phyloP scores from a whole-genome alignment of 805 yeast species.

The Brettanomyces bruxellensis region DNA sequence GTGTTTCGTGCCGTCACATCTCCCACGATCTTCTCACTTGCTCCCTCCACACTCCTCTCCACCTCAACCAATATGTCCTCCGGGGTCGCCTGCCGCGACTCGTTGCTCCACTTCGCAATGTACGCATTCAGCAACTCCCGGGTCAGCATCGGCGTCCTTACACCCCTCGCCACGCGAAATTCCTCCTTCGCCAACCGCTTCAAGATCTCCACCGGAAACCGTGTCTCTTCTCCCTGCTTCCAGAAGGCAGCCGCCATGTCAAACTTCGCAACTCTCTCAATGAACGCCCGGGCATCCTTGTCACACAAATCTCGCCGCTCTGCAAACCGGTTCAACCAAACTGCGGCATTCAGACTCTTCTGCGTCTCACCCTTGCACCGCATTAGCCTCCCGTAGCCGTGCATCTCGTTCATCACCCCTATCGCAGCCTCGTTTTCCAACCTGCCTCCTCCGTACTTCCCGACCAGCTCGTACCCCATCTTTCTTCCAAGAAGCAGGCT shows the following conservation, averaged over 20 bases:
- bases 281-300: constrained; percentile 7
- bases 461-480: constrained; percentile 24
- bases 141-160: constrained; percentile 7
- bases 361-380: constrained; percentile 33
- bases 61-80: constrained; percentile 39
- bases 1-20: constrained; percentile 13
- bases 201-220: constrained; percentile 48
- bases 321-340: constrained; percentile 32
- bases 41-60: too few relatives aligned
- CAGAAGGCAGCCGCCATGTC: constrained; percentile 58
- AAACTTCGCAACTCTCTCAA: constrained; percentile 24
- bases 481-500: constrained; percentile 35
- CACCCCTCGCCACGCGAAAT: constrained; percentile 1
- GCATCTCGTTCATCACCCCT: constrained; percentile 29
- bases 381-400: constrained; percentile 33
- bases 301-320: constrained; percentile 9
- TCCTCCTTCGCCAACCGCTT: constrained; percentile 20
- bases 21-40: too few relatives aligned
- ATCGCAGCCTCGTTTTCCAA: constrained; percentile 1
- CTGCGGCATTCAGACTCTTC: constrained; percentile 40
- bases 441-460: neutral
- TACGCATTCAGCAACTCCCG: constrained; percentile 5
- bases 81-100: constrained; percentile 61
- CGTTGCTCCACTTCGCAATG: constrained; percentile 61
- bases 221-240: constrained; percentile 45